These are phyloP conservation scores for Incumbomyces lentus DNA, from an alignment of 2,329 filamentous ascomycete genomes.

Conservation along the genomic window DNA sequence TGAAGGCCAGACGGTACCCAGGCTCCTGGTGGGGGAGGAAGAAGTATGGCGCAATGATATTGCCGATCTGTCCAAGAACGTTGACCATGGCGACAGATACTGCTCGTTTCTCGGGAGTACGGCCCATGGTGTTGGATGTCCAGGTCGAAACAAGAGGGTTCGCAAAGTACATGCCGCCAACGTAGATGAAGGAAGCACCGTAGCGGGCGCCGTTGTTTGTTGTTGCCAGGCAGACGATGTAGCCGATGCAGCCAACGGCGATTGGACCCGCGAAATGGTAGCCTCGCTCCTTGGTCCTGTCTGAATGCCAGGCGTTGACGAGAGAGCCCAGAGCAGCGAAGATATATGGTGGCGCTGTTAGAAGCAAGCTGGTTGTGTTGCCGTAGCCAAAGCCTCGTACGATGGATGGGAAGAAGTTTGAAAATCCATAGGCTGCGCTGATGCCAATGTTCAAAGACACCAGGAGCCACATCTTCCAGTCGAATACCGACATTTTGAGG, in stretches of 20 bases:
- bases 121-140: slow-evolving; percentile 49
- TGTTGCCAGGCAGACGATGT: slow-evolving; percentile 31
- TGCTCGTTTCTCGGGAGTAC: slow-evolving; percentile 33
- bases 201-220: slow-evolving; percentile 28
- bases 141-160: slow-evolving; percentile 35
- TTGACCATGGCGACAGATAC: slow-evolving; percentile 34
- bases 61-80: slow-evolving; percentile 23
- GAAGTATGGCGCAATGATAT: slow-evolving; percentile 41
- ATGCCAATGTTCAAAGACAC: slow-evolving; percentile 6
- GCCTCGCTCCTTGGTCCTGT: slow-evolving; percentile 47
- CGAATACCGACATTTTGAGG: slow-evolving; percentile 14
- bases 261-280: slow-evolving; percentile 56
- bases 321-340: slow-evolving; percentile 18
- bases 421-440: slow-evolving; percentile 43
- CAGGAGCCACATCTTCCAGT: neutral
- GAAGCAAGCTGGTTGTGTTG: slow-evolving; percentile 17
- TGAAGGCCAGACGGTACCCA: too few relatives aligned
- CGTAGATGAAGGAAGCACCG: slow-evolving; percentile 24
- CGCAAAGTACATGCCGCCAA: slow-evolving; percentile 24
- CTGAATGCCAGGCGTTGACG: slow-evolving; percentile 18
- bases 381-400: slow-evolving; percentile 7
- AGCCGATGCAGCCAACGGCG: slow-evolving; percentile 43
- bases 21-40: too few relatives aligned
- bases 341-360: slow-evolving; percentile 17
- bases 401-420: slow-evolving; percentile 29